Evolutionary conservation across 2,329 filamentous ascomycete species (phyloP).

Genomic region (Furcasterigmium sp.): DNA sequence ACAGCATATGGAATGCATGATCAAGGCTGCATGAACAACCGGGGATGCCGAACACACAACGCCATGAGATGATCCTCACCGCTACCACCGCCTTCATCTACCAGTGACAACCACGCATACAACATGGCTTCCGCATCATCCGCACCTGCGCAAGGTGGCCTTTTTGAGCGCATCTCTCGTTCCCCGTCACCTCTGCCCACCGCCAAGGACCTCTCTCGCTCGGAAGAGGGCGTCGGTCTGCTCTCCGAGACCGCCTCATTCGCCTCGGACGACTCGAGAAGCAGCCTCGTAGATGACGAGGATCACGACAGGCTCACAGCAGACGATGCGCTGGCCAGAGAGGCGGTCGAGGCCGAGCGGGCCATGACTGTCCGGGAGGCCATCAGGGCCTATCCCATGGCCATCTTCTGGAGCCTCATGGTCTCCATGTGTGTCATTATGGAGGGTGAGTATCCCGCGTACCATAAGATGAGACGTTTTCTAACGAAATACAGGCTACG

Average conservation of each 20-base stretch:
- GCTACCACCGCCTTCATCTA: neutral
- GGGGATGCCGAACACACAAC: no score
- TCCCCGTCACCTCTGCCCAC: neutral
- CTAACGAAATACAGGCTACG: conserved; percentile 5
- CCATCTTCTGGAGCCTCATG: conserved; percentile 19
- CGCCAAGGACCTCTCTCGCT: neutral
- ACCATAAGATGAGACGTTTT: neutral
- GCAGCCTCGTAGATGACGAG: no score
- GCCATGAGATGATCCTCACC: no score
- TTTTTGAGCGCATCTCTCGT: neutral
- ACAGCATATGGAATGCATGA: no score
- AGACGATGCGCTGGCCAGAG: conserved; percentile 6
- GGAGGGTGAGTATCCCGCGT: conserved; percentile 13
- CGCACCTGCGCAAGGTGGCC: neutral
- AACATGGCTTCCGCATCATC: conserved; percentile 1
- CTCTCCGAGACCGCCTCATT: neutral
- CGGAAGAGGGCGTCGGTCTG: neutral
- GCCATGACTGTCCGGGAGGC: conserved; percentile 8
- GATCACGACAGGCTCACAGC: no score
- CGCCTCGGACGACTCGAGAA: neutral
- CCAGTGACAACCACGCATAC: neutral
- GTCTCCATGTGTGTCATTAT: conserved; percentile 23
- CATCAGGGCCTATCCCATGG: conserved; percentile 14
- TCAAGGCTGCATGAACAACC: no score
- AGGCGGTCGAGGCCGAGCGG: conserved; percentile 8